Evolutionary conservation across 805 yeast genomes (phyloP).

Genomic region (Kuraishia hungarica): DNA sequence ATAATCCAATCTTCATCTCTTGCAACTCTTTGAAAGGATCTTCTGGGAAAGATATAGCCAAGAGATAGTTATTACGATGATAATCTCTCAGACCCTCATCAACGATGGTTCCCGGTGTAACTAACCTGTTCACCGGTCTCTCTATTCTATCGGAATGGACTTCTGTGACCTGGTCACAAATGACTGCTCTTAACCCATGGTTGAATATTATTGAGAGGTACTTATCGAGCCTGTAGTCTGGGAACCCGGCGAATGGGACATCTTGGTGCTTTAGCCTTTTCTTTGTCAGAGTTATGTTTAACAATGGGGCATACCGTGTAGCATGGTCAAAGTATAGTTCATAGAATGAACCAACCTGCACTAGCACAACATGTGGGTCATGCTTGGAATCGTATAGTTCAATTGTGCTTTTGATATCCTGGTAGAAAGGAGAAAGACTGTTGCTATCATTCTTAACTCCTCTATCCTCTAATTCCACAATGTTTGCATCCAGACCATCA

Average conservation of each 20-base stretch:
- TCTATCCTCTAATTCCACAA: background rate
- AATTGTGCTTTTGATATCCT: conserved; percentile 17
- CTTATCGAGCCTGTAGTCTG: conserved; percentile 58
- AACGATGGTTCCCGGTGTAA: conserved; percentile 88
- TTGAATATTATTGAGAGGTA: conserved; percentile 70
- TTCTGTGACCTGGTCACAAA: conserved; percentile 58
- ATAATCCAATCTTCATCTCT: conserved; percentile 51
- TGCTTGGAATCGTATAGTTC: conserved; percentile 13
- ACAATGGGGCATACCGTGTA: conserved; percentile 52
- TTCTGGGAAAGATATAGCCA: conserved; percentile 56
- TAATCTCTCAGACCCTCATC: conserved; percentile 79
- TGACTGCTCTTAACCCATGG: conserved; percentile 63
- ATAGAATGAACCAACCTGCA: conserved; percentile 83
- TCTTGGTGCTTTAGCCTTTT: conserved; percentile 34
- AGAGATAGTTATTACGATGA: conserved; percentile 60
- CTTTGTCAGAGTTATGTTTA: conserved; percentile 66
- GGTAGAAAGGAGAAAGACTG: conserved; percentile 20
- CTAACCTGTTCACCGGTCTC: conserved; percentile 68
- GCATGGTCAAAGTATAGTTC: conserved; percentile 91
- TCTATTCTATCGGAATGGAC: conserved; percentile 29
- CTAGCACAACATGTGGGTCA: conserved; percentile 43
- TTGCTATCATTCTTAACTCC: background rate
- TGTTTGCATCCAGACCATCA: no score
- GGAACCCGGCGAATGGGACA: conserved; percentile 90
- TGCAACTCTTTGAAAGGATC: conserved; percentile 27